phyloP scores from a whole-genome alignment of 2,329 filamentous ascomycete species.

The Fusarium nisikadoi region DNA sequence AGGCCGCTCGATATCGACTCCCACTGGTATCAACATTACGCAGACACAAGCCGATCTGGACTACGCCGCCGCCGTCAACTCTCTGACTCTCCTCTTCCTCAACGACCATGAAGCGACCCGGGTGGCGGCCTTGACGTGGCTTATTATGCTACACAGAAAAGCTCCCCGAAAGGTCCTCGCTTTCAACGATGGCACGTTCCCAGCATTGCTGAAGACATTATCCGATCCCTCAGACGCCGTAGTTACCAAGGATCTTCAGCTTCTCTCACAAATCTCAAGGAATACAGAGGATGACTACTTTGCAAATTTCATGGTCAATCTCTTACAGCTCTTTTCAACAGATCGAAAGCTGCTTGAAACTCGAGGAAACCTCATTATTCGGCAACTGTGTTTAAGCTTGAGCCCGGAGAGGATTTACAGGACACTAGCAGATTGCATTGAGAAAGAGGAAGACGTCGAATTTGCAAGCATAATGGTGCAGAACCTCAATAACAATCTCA shows the following conservation, averaged over 20 bases:
- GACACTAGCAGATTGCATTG: constrained; percentile 93
- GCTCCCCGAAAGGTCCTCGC: constrained; percentile 92
- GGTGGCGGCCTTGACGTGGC: constrained; percentile 92
- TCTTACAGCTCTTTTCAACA: constrained; percentile 94
- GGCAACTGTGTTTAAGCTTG: constrained; percentile 91
- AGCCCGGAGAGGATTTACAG: constrained; percentile 96
- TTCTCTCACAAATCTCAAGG: constrained; percentile 94
- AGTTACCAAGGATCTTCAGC: constrained; percentile 91
- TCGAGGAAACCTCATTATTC: constrained; percentile 93
- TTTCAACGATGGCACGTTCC: constrained; percentile 97
- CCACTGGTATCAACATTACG: constrained; percentile 55
- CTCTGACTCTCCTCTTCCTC: constrained; percentile 90
- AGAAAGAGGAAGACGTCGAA: constrained; percentile 97
- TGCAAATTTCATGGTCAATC: constrained; percentile 96
- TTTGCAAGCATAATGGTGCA: constrained; percentile 99
- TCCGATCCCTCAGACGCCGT: constrained; percentile 96
- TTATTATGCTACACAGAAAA: constrained; percentile 97
- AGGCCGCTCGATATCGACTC: constrained; percentile 59
- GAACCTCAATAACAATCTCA: constrained; percentile 98
- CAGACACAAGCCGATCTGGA: constrained; percentile 79
- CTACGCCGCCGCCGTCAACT: constrained; percentile 93
- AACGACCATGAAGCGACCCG: constrained; percentile 97
- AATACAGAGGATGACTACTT: constrained; percentile 99
- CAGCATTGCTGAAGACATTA: constrained; percentile 92
- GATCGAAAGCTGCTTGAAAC: constrained; percentile 92